Evolutionary conservation across 192 early-diverging fungal genomes (phyloP).

Genomic region (Backusella liffmaniae): DNA sequence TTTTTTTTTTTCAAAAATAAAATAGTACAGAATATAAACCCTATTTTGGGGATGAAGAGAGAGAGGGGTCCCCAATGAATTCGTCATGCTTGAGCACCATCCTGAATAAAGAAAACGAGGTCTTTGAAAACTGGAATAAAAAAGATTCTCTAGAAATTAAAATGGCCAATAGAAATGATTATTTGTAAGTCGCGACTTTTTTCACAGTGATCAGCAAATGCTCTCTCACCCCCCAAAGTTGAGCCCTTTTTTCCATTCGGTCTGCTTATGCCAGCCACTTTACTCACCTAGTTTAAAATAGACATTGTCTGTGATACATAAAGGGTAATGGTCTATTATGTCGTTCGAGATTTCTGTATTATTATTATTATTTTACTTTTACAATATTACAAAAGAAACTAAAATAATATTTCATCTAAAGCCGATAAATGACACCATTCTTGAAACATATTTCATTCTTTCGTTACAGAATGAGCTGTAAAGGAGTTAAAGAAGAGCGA

Average conservation of each 20-base stretch:
- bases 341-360: background rate
- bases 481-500: background rate
- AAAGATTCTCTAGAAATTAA: background rate
- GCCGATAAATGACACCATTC: background rate
- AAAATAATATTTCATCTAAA: background rate
- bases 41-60: background rate
- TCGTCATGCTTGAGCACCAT: background rate
- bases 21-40: background rate
- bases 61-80: background rate
- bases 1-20: background rate
- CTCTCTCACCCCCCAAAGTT: background rate
- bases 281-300: slow-evolving; percentile 5
- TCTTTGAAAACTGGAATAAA: background rate
- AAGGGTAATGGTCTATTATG: background rate
- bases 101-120: background rate
- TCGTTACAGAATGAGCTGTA: background rate
- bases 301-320: background rate
- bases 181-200: background rate
- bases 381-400: background rate
- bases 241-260: slow-evolving; percentile 1
- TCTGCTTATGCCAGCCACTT: background rate
- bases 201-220: background rate
- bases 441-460: background rate
- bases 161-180: background rate
- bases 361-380: background rate